Evolutionary conservation across 306 rosid genomes (phyloP).

Genomic region (Canavalia ensiformis): DNA sequence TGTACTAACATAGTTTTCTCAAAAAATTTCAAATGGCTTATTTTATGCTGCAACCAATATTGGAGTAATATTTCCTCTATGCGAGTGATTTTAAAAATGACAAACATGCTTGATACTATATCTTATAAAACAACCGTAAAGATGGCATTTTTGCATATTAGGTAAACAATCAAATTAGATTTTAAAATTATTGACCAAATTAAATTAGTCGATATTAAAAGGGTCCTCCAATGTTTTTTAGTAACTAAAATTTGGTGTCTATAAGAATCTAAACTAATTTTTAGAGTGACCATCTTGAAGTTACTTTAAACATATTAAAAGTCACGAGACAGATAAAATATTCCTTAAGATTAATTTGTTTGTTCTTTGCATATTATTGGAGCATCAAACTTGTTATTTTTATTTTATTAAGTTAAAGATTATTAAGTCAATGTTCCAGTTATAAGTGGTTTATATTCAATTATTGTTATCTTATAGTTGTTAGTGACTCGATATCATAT

Average conservation of each 20-base stretch:
- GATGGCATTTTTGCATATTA: neutral
- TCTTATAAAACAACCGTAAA: neutral
- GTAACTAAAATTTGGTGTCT: neutral
- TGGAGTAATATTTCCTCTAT: neutral
- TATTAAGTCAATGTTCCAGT: neutral
- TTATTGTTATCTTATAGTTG: conserved; percentile 17
- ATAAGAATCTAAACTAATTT: neutral
- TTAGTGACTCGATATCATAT: neutral
- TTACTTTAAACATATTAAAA: neutral
- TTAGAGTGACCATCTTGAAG: neutral
- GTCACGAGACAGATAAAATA: neutral
- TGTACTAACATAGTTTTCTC: no score
- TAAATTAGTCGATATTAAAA: neutral
- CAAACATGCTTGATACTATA: no score
- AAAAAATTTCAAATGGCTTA: neutral
- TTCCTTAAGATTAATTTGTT: neutral
- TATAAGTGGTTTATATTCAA: conserved; percentile 15
- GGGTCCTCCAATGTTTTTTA: neutral
- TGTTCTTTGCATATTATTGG: neutral
- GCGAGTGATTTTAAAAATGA: no score
- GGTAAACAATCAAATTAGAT: neutral
- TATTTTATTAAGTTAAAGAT: neutral
- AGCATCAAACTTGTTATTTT: neutral
- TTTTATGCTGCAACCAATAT: neutral
- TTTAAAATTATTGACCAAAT: neutral